Percentiles rank a stretch among this genome's conserved stretches.
phyloP scores from a whole-genome alignment of 2,329 filamentous ascomycete species.

The Plenodomus lindquistii region DNA sequence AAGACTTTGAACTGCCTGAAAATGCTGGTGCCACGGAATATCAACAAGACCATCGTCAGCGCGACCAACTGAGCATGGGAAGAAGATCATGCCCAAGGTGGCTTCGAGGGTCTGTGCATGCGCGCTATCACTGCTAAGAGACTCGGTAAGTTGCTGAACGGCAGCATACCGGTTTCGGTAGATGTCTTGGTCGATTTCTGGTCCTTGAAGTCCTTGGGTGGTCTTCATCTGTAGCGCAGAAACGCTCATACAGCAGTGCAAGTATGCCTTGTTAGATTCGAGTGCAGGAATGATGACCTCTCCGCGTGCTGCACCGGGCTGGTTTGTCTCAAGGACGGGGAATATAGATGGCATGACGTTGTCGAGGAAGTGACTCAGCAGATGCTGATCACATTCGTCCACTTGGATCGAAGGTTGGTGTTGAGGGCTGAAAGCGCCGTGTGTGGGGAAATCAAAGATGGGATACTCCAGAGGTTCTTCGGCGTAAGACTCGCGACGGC shows the following conservation, averaged over 20 bases:
- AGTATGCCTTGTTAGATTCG: constrained; percentile 87
- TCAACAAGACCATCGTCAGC: constrained; percentile 84
- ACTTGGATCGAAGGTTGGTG: constrained; percentile 77
- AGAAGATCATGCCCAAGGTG: constrained; percentile 92
- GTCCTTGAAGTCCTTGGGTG: constrained; percentile 66
- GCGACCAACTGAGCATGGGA: constrained; percentile 88
- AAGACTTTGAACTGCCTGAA: constrained; percentile 84
- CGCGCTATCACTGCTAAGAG: constrained; percentile 77
- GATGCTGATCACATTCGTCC: constrained; percentile 81
- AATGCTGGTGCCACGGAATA: constrained; percentile 96
- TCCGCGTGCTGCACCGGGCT: constrained; percentile 78
- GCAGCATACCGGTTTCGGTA: constrained; percentile 89
- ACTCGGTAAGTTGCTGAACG: constrained; percentile 81
- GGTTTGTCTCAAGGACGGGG: constrained; percentile 87
- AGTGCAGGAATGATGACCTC: constrained; percentile 86
- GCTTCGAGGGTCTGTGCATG: constrained; percentile 90
- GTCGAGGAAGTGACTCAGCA: constrained; percentile 89
- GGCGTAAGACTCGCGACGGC: constrained; percentile 67
- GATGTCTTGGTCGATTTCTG: constrained; percentile 86
- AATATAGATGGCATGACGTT: constrained; percentile 88
- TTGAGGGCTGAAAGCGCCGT: constrained; percentile 63
- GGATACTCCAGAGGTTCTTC: constrained; percentile 67
- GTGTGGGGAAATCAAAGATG: constrained; percentile 79
- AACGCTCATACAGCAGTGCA: constrained; percentile 94
- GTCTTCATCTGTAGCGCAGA: constrained; percentile 91